These are phyloP conservation scores for Terana coerulea DNA, from an alignment of 768 basidiomycete genomes.

Conservation along the genomic window DNA sequence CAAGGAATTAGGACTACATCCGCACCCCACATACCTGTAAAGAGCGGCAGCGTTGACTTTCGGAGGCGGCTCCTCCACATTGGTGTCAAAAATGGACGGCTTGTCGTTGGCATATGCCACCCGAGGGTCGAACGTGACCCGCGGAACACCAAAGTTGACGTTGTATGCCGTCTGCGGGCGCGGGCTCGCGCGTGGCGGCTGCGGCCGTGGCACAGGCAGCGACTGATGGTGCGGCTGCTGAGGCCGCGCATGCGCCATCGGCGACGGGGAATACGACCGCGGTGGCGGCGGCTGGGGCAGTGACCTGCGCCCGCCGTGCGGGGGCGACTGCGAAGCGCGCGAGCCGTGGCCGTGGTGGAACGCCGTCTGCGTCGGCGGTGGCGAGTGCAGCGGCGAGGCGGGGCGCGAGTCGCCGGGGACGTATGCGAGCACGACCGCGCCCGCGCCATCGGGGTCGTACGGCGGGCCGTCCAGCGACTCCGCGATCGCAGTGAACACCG, in stretches of 20 bases:
- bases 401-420: constrained; percentile 18
- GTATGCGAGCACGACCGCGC: constrained; percentile 20
- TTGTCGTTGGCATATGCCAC: constrained; percentile 39
- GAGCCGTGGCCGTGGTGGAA: background rate
- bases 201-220: background rate
- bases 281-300: background rate
- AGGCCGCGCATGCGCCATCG: background rate
- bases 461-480: constrained; percentile 36
- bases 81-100: constrained; percentile 8
- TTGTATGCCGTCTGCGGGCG: background rate
- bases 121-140: constrained; percentile 39
- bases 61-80: constrained; percentile 14
- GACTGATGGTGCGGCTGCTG: background rate
- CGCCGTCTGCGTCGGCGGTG: background rate
- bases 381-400: constrained; percentile 18
- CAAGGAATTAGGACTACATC: background rate
- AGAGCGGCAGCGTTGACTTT: constrained; percentile 36
- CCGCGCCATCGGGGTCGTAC: constrained; percentile 19
- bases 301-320: background rate
- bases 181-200: background rate
- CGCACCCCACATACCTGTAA: constrained; percentile 52
- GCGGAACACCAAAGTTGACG: constrained; percentile 1
- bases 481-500: constrained; percentile 35
- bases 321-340: background rate
- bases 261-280: background rate